Evolutionary conservation across 75 land plant genomes (phyloP), one percentile per base, ranked within the genome.

Genomic region (Ceratopteris richardii): DNA sequence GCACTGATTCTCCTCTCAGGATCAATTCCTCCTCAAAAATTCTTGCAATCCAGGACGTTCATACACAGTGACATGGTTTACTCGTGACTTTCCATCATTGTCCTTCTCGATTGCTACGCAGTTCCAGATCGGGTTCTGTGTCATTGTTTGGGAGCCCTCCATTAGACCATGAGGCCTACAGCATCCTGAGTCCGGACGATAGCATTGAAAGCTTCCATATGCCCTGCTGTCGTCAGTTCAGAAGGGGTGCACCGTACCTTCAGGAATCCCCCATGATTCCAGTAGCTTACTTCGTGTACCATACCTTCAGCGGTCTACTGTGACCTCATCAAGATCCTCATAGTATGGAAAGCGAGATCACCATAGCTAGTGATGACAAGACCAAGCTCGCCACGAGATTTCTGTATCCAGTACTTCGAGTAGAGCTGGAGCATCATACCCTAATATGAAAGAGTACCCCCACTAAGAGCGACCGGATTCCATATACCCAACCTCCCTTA

Each of bases 181-280:
- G 59, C 98, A 63, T 93, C 98, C 74, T 88, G 67, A 55, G 88
- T 95, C 44, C 88, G 87, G 53, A 93, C 90, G 14, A n/a, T n/a
- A n/a, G n/a, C n/a, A n/a, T n/a, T n/a, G n/a, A n/a, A n/a, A n/a
- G n/a, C n/a, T n/a, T n/a, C n/a, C n/a, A n/a, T n/a, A n/a, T n/a
- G n/a, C n/a, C n/a, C n/a, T n/a, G n/a, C n/a, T n/a, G n/a, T n/a
- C n/a, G n/a, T n/a, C n/a, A n/a, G n/a, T n/a, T n/a, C n/a, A n/a
- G n/a, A n/a, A n/a, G n/a, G n/a, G n/a, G n/a, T n/a, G n/a, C n/a
- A n/a, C n/a, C n/a, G n/a, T n/a, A n/a, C n/a, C n/a, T n/a, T 93
- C 98, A 46, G 88, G 87, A 53, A 93, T 87, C 18, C 88, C 85
- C 92, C n/a, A n/a, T n/a, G n/a, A n/a, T n/a, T n/a, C n/a, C n/a